Conservation (phyloP, 495 filamentous ascomycete species). For the Talaromyces thailandensis region DNA sequence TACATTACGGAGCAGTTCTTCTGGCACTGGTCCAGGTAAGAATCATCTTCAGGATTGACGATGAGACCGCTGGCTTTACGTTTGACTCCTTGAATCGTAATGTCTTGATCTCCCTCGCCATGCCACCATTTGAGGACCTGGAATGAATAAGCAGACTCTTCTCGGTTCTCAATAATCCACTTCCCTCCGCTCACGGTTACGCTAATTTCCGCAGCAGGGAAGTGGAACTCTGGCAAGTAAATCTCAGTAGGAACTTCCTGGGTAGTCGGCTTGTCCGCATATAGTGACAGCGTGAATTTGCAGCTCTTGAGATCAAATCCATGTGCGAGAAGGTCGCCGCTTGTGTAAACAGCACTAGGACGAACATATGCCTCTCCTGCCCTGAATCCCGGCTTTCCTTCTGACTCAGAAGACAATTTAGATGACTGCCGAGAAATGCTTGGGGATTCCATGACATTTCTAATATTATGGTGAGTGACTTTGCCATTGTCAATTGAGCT, state of each 20-base stretch:
- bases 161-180: conserved; percentile 71
- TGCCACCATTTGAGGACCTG: conserved; percentile 90
- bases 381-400: conserved; percentile 60
- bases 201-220: conserved; percentile 58
- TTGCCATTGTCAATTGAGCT: conserved; percentile 43
- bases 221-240: conserved; percentile 89
- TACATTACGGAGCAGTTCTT: conserved; percentile 46
- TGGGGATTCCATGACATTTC: conserved; percentile 58
- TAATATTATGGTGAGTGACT: conserved; percentile 63
- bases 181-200: conserved; percentile 78
- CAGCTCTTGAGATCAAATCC: conserved; percentile 72
- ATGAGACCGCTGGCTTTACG: conserved; percentile 40
- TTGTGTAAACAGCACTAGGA: conserved; percentile 68
- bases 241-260: conserved; percentile 69
- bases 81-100: conserved; percentile 70
- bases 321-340: conserved; percentile 56
- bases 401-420: conserved; percentile 41
- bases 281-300: conserved; percentile 60
- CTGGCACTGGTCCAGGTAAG: conserved; percentile 53
- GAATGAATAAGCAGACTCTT: conserved; percentile 52
- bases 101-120: conserved; percentile 67
- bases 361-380: conserved; percentile 89
- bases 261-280: conserved; percentile 38
- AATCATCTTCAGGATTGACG: conserved; percentile 44
- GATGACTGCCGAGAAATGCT: conserved; percentile 56